Percentiles rank a stretch among this genome's conserved stretches.
These are phyloP conservation scores for Dittrichia graveolens DNA, from an alignment of 129 eudicot species.

Conservation along the genomic window DNA sequence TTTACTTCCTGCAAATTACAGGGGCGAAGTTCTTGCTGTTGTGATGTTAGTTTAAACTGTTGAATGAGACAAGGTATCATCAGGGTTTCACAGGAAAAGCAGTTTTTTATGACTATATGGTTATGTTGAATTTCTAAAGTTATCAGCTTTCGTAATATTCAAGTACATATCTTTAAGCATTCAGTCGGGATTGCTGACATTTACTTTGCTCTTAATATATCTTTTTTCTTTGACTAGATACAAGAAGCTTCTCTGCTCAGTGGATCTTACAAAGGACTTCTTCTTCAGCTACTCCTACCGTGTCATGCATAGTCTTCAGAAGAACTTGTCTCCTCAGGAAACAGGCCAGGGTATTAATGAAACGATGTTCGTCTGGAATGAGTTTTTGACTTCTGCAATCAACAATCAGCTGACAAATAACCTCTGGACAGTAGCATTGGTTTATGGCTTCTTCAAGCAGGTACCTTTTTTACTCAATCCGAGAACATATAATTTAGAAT, in stretches of 20 bases:
- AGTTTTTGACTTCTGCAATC: constrained; percentile 71
- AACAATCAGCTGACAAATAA: constrained; percentile 69
- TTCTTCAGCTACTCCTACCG: constrained; percentile 91
- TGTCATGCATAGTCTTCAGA: constrained; percentile 88
- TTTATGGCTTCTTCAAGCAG: constrained; percentile 91
- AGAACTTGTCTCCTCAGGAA: constrained; percentile 57
- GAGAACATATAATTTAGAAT: constrained; percentile 4
- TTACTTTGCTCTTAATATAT: constrained; percentile 40
- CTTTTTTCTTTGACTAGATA: constrained; percentile 56
- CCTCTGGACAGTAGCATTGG: constrained; percentile 87
- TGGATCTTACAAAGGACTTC: constrained; percentile 99
- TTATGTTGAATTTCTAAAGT: constrained; percentile 8
- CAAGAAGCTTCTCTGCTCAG: constrained; percentile 83
- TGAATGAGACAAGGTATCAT: constrained; percentile 75
- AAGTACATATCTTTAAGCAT: constrained; percentile 8
- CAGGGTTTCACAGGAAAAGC: constrained; percentile 49
- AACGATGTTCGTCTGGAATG: constrained; percentile 97
- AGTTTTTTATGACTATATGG: constrained; percentile 25
- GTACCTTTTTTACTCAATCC: constrained; percentile 36
- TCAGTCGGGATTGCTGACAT: constrained; percentile 37
- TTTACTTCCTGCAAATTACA: constrained; percentile 55
- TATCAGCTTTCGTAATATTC: constrained; percentile 23
- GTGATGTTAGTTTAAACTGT: constrained; percentile 58
- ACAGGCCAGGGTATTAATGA: constrained; percentile 54
- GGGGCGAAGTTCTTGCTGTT: constrained; percentile 69